A percentile compares a stretch with the other conserved stretches of the same genome.
Evolutionary conservation across 805 yeast genomes (phyloP).

Genomic region (Candida peoriensis): DNA sequence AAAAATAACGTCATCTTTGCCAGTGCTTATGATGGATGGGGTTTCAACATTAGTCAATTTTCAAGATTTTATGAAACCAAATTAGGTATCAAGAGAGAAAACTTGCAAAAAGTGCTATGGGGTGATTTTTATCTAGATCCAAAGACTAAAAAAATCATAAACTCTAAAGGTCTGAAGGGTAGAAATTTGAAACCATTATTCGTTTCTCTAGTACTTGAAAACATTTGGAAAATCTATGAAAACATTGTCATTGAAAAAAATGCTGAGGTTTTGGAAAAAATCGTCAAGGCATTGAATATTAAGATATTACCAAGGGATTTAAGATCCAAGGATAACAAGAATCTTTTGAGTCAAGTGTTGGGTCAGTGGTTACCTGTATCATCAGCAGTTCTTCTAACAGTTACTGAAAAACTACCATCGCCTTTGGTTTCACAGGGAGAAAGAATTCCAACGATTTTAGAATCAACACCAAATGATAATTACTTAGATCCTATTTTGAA

Average conservation of each 20-base stretch:
- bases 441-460: constrained; percentile 64
- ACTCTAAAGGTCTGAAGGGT: constrained; percentile 58
- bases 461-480: constrained; percentile 47
- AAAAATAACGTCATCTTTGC: constrained; percentile 88
- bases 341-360: constrained; percentile 60
- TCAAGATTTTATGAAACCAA: constrained; percentile 81
- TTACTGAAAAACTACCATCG: constrained; percentile 79
- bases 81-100: constrained; percentile 76
- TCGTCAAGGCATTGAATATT: constrained; percentile 63
- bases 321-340: constrained; percentile 69
- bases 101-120: constrained; percentile 85
- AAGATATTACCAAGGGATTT: constrained; percentile 71
- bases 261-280: constrained; percentile 67
- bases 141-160: constrained; percentile 78
- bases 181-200: constrained; percentile 71
- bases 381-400: constrained; percentile 76
- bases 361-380: constrained; percentile 95
- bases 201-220: constrained; percentile 82
- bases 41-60: constrained; percentile 84
- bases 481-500: constrained; percentile 44
- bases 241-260: constrained; percentile 61
- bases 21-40: constrained; percentile 96
- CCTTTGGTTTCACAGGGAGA: constrained; percentile 71
- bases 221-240: constrained; percentile 87
- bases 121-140: constrained; percentile 91